Evolutionary conservation across 1,139 yeast species (phyloP).

Genomic region (Yamadazyma buinensis): DNA sequence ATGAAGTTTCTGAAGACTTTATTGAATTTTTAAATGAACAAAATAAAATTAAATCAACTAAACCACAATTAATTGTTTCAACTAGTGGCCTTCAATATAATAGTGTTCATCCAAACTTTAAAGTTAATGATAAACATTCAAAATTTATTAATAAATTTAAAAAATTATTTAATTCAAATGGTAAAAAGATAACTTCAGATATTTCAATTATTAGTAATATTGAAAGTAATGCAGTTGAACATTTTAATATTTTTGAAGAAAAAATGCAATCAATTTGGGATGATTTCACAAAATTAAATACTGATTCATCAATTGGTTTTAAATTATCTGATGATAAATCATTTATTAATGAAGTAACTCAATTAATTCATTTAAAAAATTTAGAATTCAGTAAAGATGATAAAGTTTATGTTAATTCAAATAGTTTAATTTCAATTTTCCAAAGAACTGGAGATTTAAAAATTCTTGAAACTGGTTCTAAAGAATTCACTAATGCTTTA

Average conservation of each 20-base stretch:
- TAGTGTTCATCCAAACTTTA: slow-evolving; percentile 1
- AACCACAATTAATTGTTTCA: slow-evolving; percentile 3
- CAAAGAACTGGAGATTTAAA: slow-evolving; percentile 34
- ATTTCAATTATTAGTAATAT: slow-evolving; percentile 1
- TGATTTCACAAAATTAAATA: not conserved
- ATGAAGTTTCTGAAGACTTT: slow-evolving; percentile 20
- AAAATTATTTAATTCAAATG: slow-evolving; percentile 1
- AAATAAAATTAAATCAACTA: slow-evolving; percentile 12
- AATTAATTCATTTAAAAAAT: slow-evolving; percentile 35
- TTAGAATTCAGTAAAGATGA: slow-evolving; percentile 15
- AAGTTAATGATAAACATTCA: not conserved
- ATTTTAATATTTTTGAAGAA: slow-evolving; percentile 3
- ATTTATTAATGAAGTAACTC: slow-evolving; percentile 46
- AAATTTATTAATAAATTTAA: slow-evolving; percentile 2
- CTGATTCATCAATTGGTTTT: not conserved
- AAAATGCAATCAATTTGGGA: slow-evolving; percentile 3
- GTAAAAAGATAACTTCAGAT: slow-evolving; percentile 4
- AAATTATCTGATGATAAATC: slow-evolving; percentile 38
- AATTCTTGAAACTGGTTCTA: slow-evolving; percentile 36
- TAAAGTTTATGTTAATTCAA: slow-evolving; percentile 30
- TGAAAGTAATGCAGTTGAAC: not conserved
- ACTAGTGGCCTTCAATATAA: slow-evolving; percentile 1
- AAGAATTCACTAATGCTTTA: slow-evolving; percentile 31
- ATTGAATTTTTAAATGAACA: slow-evolving; percentile 26
- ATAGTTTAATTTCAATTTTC: slow-evolving; percentile 40